These are phyloP conservation scores for Eucalyptus albens DNA, from an alignment of 345 rosid genomes.

Conservation along the genomic window DNA sequence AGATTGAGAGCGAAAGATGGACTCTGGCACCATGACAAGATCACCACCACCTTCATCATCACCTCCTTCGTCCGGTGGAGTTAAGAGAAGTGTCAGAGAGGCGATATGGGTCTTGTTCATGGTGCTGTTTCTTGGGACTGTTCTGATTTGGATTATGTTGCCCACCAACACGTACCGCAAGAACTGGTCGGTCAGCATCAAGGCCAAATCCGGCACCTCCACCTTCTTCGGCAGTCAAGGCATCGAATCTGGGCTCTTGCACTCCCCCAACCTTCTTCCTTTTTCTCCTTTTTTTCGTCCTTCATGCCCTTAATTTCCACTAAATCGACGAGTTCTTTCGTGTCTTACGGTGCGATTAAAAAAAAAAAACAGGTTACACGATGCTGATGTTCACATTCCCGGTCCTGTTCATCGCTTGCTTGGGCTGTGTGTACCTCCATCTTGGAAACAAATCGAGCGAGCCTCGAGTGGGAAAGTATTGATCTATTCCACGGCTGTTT, in stretches of 20 bases:
- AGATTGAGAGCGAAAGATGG: not conserved
- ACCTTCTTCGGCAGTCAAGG: constrained; percentile 58
- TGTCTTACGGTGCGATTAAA: not conserved
- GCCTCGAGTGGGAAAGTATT: constrained; percentile 3
- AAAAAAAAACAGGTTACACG: constrained; percentile 19
- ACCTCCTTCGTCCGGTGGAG: not conserved
- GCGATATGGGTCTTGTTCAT: constrained; percentile 20
- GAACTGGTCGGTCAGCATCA: constrained; percentile 26
- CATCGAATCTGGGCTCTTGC: not conserved
- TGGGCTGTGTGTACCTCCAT: constrained; percentile 54
- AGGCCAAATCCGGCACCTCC: constrained; percentile 13
- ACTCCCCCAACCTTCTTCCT: not conserved
- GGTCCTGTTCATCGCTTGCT: constrained; percentile 36
- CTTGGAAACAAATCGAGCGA: constrained; percentile 12
- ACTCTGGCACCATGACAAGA: not conserved
- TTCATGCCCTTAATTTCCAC: not conserved
- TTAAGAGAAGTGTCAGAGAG: not conserved
- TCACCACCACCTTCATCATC: not conserved
- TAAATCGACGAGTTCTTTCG: not conserved
- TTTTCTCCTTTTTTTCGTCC: not conserved
- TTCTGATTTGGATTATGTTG: constrained; percentile 58
- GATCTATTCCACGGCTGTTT: not conserved
- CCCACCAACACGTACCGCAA: constrained; percentile 39
- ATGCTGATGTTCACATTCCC: constrained; percentile 49
- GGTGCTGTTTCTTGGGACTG: constrained; percentile 26